Percentiles rank a stretch among this genome's conserved stretches.
Conservation (phyloP, 2,329 filamentous ascomycete species). For the Colletotrichum sp. region DNA sequence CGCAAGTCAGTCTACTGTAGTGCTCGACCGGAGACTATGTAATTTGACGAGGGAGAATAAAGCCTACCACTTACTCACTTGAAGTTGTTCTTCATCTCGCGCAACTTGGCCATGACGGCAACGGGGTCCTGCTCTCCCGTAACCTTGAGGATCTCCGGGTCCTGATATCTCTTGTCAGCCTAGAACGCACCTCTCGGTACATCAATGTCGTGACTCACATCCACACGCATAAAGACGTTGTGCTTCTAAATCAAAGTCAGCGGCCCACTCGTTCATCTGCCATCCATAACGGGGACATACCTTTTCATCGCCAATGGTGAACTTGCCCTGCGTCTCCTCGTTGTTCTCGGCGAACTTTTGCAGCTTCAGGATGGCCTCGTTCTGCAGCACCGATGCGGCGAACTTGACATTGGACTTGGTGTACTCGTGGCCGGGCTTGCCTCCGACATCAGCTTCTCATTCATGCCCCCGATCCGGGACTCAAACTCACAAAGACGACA, state of each 20-base stretch:
- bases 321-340: constrained; percentile 89
- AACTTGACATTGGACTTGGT: constrained; percentile 98
- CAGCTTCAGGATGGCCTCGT: constrained; percentile 77
- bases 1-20: not conserved
- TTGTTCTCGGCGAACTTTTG: constrained; percentile 79
- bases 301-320: constrained; percentile 98
- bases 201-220: constrained; percentile 55
- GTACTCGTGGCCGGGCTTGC: constrained; percentile 92
- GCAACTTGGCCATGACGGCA: constrained; percentile 82
- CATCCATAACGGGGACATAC: constrained; percentile 43
- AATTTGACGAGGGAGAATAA: not conserved
- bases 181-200: not conserved
- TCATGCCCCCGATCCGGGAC: too few relatives aligned
- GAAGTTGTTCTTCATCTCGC: constrained; percentile 89
- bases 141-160: constrained; percentile 82
- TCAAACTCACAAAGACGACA: constrained; percentile 76
- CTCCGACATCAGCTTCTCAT: not conserved
- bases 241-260: constrained; percentile 66
- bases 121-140: constrained; percentile 82
- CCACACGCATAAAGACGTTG: constrained; percentile 94
- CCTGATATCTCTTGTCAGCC: constrained; percentile 50
- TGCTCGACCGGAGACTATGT: not conserved
- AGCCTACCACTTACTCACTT: constrained; percentile 54
- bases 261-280: not conserved
- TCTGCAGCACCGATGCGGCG: constrained; percentile 75